Conservation (phyloP, 495 filamentous ascomycete genomes). For the Aspergillus incahuasiensis region DNA sequence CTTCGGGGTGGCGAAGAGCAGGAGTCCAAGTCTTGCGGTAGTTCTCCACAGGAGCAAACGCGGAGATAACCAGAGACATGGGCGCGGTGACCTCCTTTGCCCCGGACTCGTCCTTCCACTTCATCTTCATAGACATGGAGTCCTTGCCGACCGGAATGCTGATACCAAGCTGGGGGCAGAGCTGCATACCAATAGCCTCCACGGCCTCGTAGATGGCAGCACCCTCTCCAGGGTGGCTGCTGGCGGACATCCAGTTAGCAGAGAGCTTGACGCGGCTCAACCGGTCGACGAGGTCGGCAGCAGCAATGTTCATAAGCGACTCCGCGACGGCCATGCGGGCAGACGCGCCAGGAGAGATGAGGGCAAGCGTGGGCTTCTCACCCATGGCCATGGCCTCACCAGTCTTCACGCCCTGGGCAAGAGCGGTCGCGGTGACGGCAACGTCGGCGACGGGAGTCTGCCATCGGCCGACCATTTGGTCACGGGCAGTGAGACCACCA, state of each 20-base stretch:
- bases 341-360: constrained; percentile 90
- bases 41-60: constrained; percentile 78
- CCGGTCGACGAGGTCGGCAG: constrained; percentile 74
- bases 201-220: constrained; percentile 94
- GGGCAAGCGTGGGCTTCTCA: constrained; percentile 83
- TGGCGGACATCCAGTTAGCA: constrained; percentile 98
- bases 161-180: constrained; percentile 77
- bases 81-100: constrained; percentile 86
- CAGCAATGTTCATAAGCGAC: constrained; percentile 85
- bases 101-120: constrained; percentile 74
- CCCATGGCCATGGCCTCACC: constrained; percentile 98
- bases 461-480: constrained; percentile 97
- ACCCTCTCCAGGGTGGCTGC: constrained; percentile 88
- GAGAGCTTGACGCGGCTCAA: constrained; percentile 78
- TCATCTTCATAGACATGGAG: constrained; percentile 98
- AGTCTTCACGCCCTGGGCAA: constrained; percentile 65
- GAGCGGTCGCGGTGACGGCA: constrained; percentile 80
- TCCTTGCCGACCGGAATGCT: constrained; percentile 97
- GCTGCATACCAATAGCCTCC: constrained; percentile 84
- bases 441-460: constrained; percentile 94
- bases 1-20: constrained; percentile 72
- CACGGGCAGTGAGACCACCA: constrained; percentile 79
- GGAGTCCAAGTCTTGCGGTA: constrained; percentile 90
- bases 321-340: constrained; percentile 96
- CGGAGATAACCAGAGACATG: constrained; percentile 82